phyloP scores from a whole-genome alignment of 2,329 filamentous ascomycete species.

The Magnaporthiopsis incrustans region DNA sequence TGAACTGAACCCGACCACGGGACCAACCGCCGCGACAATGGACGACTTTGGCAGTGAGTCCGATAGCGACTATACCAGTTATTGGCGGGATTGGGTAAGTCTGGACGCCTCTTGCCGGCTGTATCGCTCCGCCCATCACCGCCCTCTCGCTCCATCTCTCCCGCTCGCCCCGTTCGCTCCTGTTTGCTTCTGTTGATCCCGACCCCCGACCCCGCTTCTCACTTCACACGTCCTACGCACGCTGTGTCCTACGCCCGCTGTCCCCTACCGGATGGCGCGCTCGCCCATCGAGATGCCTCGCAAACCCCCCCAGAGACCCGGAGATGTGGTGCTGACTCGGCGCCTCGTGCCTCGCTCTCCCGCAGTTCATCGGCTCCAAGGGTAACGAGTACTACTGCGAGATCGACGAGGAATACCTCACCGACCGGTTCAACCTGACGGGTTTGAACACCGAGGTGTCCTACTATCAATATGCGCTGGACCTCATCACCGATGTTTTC shows the following conservation, averaged over 20 bases:
- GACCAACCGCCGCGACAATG: slow-evolving; percentile 46
- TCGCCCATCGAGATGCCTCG: not conserved
- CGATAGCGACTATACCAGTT: slow-evolving; percentile 98
- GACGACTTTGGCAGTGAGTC: slow-evolving; percentile 97
- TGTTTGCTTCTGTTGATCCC: not conserved
- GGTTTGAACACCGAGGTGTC: slow-evolving; percentile 95
- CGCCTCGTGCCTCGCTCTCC: not conserved
- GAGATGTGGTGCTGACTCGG: not conserved
- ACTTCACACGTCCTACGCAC: not conserved
- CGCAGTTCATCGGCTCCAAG: slow-evolving; percentile 90
- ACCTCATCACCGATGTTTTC: slow-evolving; percentile 96
- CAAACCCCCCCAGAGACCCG: slow-evolving; percentile 6
- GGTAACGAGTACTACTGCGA: slow-evolving; percentile 99
- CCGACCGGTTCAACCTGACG: slow-evolving; percentile 95
- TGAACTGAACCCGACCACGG: too few relatives aligned
- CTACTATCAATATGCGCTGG: slow-evolving; percentile 97
- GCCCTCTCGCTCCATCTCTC: too few relatives aligned
- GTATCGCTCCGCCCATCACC: not conserved
- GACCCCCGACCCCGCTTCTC: not conserved
- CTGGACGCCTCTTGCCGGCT: not conserved
- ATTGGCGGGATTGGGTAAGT: slow-evolving; percentile 98
- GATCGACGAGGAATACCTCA: slow-evolving; percentile 98
- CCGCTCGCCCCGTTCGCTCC: not conserved
- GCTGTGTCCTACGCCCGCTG: not conserved
- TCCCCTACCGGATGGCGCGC: not conserved